Evolutionary conservation across 1,139 yeast species (phyloP), one percentile per base, ranked within the genome.

Genomic region (Petasospora fabianii): DNA sequence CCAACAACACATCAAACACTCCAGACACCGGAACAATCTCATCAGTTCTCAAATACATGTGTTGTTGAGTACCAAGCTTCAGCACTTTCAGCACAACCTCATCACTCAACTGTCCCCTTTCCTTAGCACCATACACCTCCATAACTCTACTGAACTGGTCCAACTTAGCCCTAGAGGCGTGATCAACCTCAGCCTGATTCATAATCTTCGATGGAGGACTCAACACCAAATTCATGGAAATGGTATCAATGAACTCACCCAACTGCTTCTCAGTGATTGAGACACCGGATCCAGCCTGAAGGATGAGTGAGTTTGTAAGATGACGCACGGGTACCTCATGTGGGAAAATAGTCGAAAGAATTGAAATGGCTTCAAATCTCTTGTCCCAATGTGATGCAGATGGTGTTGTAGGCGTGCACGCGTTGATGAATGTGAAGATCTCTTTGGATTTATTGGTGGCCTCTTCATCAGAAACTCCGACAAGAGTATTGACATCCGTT

Each of bases 311-410:
- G 1, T 39, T 17, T 1, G 46, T 35, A 3, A 53, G 8, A 12
- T 38, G 26, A 15, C 32, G 27, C 16, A 51, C 62, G 39, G 40
- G 65, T 32, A 40, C 69, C 51, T 17, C 56, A 11, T 55, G 45
- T 0, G 75, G 73, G 36, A 64, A 51, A 6, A 68, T 31, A 17
- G 61, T 46, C 46, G 74, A 75, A 1, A 72, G 48, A 1, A 64
- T 53, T 26, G 60, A 61, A 43, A 68, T 63, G 36, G 75, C 66
- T 26, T 66, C 56, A 35, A 61, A 61, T 36, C 66, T 61, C 17
- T 60, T 44, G 11, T 62, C 49, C 64, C 72, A 68, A 42, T 51
- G 65, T 35, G 41, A 50, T 1, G 55, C 48, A 6, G 54, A 41
- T 22, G 69, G 65, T 5, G 46, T 31, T 0, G 34, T 32, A 2